Conservation (phyloP, 305 asterid species). For the Fraxinus angustifolia region DNA sequence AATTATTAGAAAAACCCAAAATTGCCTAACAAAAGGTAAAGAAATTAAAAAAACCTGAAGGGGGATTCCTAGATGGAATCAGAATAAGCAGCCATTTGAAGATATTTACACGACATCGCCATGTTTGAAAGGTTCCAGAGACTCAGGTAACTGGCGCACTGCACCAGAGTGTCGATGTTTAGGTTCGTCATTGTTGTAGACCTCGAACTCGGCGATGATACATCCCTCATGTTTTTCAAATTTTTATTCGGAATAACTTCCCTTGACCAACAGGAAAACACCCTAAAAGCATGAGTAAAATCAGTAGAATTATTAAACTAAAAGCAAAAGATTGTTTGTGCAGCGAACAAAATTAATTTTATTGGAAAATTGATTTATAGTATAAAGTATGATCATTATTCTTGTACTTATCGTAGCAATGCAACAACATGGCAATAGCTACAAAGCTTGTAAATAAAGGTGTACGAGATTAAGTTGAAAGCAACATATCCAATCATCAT, state of each 20-base stretch:
- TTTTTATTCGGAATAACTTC: neutral
- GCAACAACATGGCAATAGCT: conserved; percentile 1
- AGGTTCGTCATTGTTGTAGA: conserved; percentile 47
- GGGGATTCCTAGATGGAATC: no score
- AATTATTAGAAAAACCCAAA: no score
- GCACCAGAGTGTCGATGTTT: conserved; percentile 48
- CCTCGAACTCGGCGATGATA: conserved; percentile 25
- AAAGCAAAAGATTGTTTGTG: neutral
- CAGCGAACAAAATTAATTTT: neutral
- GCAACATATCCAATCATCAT: neutral
- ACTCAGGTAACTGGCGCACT: conserved; percentile 52
- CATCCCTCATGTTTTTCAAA: conserved; percentile 17
- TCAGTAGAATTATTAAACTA: neutral
- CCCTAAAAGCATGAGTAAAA: neutral
- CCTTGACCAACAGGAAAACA: neutral
- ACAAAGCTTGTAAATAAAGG: neutral
- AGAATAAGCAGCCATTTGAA: no score
- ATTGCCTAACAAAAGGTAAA: no score
- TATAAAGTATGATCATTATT: conserved; percentile 20
- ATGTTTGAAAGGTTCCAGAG: conserved; percentile 52
- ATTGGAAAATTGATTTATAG: neutral
- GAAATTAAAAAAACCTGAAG: no score
- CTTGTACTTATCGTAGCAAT: conserved; percentile 44
- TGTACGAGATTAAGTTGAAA: neutral
- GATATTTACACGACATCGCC: no score